phyloP scores from a whole-genome alignment of 208 protist genomes.

The Naegleria fowleri region DNA sequence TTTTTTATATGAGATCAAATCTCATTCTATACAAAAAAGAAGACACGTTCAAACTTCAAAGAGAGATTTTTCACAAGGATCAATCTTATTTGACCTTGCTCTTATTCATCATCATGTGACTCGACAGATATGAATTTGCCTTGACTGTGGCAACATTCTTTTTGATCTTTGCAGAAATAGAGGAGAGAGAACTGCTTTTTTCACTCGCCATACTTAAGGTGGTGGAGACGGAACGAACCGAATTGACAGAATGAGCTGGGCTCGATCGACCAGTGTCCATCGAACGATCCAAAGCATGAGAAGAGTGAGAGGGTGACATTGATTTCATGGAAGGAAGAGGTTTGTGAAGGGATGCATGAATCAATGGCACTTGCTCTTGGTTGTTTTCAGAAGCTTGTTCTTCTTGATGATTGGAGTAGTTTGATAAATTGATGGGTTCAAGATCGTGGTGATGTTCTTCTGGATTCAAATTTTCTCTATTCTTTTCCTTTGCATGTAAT shows the following conservation, averaged over 20 bases:
- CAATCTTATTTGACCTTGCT: slow-evolving; percentile 36
- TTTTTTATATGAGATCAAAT: too few relatives aligned
- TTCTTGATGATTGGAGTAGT: background rate
- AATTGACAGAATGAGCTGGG: background rate
- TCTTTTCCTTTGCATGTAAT: slow-evolving; percentile 31
- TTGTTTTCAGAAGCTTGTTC: background rate
- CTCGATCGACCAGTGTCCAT: background rate
- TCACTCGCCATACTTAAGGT: background rate
- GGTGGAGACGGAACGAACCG: background rate
- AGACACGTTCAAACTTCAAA: too few relatives aligned
- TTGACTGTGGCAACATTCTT: background rate
- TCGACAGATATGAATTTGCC: slow-evolving; percentile 44
- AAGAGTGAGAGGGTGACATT: background rate
- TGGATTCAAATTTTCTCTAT: slow-evolving; percentile 24
- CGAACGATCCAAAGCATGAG: background rate
- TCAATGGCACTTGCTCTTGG: background rate
- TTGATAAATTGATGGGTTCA: background rate
- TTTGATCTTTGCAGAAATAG: background rate
- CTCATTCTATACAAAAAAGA: too few relatives aligned
- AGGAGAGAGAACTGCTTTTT: background rate
- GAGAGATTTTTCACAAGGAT: too few relatives aligned
- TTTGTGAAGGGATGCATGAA: background rate
- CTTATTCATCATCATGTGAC: slow-evolving; percentile 40
- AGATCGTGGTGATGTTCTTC: slow-evolving; percentile 52
- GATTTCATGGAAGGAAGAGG: too few relatives aligned